Evolutionary conservation across 176 grass and related monocot genomes (phyloP).

Genomic region (Phoenix roebelenii): DNA sequence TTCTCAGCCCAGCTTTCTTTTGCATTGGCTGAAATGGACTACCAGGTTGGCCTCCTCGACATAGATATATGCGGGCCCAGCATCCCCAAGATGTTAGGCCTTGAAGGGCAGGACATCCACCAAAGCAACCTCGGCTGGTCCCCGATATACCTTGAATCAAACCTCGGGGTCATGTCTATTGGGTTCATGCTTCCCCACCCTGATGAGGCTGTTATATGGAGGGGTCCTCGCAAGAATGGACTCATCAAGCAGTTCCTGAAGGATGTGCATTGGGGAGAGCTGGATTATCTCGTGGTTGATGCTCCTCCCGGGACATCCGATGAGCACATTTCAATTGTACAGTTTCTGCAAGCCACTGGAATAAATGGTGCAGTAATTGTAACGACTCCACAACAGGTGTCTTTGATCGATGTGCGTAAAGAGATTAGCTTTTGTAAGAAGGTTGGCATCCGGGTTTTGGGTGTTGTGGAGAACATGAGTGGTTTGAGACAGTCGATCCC

Average conservation of each 20-base stretch:
- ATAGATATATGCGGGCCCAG: slow-evolving; percentile 76
- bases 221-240: slow-evolving; percentile 66
- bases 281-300: slow-evolving; percentile 70
- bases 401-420: slow-evolving; percentile 61
- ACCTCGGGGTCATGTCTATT: slow-evolving; percentile 83
- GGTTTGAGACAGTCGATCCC: slow-evolving; percentile 47
- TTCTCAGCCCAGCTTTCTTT: slow-evolving; percentile 67
- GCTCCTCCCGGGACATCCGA: slow-evolving; percentile 61
- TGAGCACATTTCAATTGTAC: slow-evolving; percentile 89
- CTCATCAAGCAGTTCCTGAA: slow-evolving; percentile 80
- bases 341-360: slow-evolving; percentile 72
- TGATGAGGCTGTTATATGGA: slow-evolving; percentile 70
- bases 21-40: slow-evolving; percentile 44
- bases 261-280: slow-evolving; percentile 75
- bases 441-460: slow-evolving; percentile 52
- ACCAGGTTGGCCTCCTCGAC: slow-evolving; percentile 62
- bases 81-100: slow-evolving; percentile 72
- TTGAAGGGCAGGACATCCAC: slow-evolving; percentile 64
- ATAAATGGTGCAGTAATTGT: slow-evolving; percentile 79
- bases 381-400: slow-evolving; percentile 85
- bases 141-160: slow-evolving; percentile 55
- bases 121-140: slow-evolving; percentile 72
- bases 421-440: slow-evolving; percentile 78
- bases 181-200: slow-evolving; percentile 60
- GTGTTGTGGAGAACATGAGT: slow-evolving; percentile 80